Evolutionary conservation across 352 stramenopile species (phyloP).

Genomic region (Globisporangium yorkense): DNA sequence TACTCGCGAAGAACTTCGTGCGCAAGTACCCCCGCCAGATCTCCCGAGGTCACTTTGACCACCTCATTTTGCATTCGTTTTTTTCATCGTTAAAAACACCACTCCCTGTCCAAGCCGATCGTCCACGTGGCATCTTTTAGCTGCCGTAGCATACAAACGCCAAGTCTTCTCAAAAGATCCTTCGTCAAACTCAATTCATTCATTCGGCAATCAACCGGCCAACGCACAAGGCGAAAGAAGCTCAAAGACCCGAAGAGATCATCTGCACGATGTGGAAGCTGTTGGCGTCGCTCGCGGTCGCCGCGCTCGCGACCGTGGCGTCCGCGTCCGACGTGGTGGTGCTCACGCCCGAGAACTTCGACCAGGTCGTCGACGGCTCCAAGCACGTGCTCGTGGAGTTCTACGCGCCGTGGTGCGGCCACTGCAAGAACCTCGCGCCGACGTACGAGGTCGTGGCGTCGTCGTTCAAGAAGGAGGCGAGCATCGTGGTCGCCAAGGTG

Average conservation of each 20-base stretch:
- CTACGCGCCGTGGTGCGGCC: conserved; percentile 93
- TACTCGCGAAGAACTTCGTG: not conserved
- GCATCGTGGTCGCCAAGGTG: conserved; percentile 86
- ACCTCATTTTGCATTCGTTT: not conserved
- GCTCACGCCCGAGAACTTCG: conserved; percentile 80
- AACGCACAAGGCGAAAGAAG: too few relatives aligned
- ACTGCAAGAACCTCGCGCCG: conserved; percentile 89
- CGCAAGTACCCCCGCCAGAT: not conserved
- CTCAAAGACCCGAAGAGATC: not conserved
- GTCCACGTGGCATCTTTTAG: too few relatives aligned
- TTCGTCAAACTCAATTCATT: not conserved
- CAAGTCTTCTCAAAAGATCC: too few relatives aligned
- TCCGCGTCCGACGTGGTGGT: conserved; percentile 70
- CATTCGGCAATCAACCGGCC: not conserved
- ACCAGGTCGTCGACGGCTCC: conserved; percentile 73
- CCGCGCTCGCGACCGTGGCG: conserved; percentile 42
- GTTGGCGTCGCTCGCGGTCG: conserved; percentile 29
- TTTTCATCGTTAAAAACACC: not conserved
- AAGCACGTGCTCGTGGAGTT: conserved; percentile 90
- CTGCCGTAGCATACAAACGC: too few relatives aligned
- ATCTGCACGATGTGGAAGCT: conserved; percentile 49
- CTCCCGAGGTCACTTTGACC: too few relatives aligned
- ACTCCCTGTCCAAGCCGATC: too few relatives aligned
- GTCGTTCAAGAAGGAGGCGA: conserved; percentile 80
- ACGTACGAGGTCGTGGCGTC: conserved; percentile 83